phyloP scores from a whole-genome alignment of 257 asterid genomes.

The Solanum bulbocastanum region DNA sequence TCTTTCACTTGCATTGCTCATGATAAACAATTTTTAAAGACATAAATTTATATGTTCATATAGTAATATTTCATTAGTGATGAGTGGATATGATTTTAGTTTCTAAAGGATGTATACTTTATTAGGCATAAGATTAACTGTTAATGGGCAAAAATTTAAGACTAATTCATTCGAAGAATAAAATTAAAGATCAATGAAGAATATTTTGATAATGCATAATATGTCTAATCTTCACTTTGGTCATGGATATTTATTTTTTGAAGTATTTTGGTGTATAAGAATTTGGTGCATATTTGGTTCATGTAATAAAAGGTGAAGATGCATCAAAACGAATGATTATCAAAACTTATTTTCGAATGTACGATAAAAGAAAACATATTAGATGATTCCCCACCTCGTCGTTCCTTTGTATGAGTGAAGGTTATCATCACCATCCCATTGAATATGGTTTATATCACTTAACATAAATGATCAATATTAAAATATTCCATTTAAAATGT shows the following conservation, averaged over 20 bases:
- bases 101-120: no score
- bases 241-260: neutral
- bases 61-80: neutral
- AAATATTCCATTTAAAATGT: neutral
- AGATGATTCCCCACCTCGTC: neutral
- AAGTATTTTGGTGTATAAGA: neutral
- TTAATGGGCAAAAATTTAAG: no score
- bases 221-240: neutral
- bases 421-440: no score
- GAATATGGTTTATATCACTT: no score
- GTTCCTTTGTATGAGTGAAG: neutral
- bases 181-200: neutral
- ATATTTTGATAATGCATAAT: neutral
- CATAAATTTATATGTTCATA: neutral
- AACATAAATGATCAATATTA: no score
- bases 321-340: neutral
- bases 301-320: neutral
- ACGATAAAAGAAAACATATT: neutral
- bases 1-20: neutral
- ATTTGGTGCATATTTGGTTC: neutral
- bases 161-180: neutral
- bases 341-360: neutral
- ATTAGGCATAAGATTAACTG: no score
- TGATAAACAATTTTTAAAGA: no score
- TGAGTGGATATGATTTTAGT: neutral